Conservation (phyloP, 306 rosid genomes). For the Dryas octopetala region DNA sequence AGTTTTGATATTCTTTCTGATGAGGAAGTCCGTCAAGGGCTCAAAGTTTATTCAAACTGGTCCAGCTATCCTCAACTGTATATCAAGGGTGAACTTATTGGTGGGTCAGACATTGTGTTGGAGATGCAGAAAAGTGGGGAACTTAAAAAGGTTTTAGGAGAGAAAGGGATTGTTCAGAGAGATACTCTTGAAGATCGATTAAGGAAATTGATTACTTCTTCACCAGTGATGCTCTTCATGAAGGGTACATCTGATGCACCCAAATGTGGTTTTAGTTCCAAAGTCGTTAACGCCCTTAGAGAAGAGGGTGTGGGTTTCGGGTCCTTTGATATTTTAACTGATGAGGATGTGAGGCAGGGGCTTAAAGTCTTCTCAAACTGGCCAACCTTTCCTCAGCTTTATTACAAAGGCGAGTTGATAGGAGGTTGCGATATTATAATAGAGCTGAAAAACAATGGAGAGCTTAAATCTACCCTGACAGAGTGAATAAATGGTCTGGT, state of each 20-base stretch:
- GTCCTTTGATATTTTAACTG: conserved; percentile 70
- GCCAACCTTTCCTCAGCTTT: conserved; percentile 97
- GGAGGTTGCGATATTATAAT: conserved; percentile 85
- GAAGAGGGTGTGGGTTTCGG: conserved; percentile 71
- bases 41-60: conserved; percentile 92
- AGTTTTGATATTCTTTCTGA: conserved; percentile 82
- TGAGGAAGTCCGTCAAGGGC: conserved; percentile 87
- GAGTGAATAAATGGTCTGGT: conserved; percentile 39
- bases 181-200: conserved; percentile 67
- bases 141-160: conserved; percentile 56
- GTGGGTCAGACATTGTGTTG: conserved; percentile 90
- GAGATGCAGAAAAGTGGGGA: conserved; percentile 97
- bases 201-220: conserved; percentile 62
- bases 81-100: conserved; percentile 73
- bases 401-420: conserved; percentile 78
- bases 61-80: conserved; percentile 93
- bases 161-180: conserved; percentile 53
- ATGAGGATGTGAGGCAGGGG: conserved; percentile 90
- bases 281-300: conserved; percentile 63
- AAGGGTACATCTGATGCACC: conserved; percentile 93
- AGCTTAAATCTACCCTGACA: conserved; percentile 68
- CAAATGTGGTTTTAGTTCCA: conserved; percentile 90
- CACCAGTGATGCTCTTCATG: conserved; percentile 87
- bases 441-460: conserved; percentile 75
- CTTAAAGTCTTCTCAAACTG: conserved; percentile 80